phyloP scores from a whole-genome alignment of 306 rosid species.

The Mimosa bimucronata region DNA sequence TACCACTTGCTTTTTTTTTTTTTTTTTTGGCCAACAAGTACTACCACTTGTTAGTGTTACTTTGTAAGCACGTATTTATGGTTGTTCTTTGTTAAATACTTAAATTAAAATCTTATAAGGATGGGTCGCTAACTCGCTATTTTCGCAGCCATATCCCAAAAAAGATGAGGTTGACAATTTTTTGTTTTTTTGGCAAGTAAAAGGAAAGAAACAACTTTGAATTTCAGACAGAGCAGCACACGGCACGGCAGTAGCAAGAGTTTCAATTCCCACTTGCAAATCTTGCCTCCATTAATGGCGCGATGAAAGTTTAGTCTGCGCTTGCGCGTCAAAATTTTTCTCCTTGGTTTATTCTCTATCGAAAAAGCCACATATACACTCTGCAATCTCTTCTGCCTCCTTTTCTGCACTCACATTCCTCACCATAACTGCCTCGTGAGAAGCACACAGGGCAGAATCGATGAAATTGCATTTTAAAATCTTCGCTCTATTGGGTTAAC shows the following conservation, averaged over 20 bases:
- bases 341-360: background rate
- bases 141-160: background rate
- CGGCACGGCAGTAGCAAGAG: background rate
- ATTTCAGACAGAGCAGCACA: background rate
- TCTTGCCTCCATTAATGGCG: background rate
- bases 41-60: too few relatives aligned
- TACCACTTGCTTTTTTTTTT: too few relatives aligned
- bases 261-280: background rate
- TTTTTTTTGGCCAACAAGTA: too few relatives aligned
- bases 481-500: background rate
- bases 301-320: background rate
- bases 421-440: background rate
- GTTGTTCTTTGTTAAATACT: background rate
- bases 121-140: background rate
- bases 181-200: background rate
- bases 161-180: background rate
- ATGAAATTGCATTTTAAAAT: background rate
- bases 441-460: background rate
- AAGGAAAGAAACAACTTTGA: background rate
- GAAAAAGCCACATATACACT: background rate
- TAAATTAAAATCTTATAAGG: background rate
- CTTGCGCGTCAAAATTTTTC: constrained; percentile 13
- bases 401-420: background rate
- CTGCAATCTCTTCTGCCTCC: background rate
- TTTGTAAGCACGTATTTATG: background rate